These are phyloP conservation scores for Cryptococcus sp. DNA, from an alignment of 1,284 basidiomycete species.

Conservation along the genomic window DNA sequence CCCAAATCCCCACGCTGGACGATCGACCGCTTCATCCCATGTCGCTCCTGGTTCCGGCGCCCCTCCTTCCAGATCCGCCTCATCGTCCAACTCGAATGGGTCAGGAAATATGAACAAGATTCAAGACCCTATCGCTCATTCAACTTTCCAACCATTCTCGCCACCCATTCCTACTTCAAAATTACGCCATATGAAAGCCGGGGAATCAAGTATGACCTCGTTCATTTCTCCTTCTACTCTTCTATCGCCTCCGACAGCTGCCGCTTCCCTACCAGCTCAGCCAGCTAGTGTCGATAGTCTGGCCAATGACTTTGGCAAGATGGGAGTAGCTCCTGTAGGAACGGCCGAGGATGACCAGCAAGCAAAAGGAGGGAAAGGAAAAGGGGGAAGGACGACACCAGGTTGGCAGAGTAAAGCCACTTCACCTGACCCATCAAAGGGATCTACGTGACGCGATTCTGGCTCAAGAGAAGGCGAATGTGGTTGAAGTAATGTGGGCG, in stretches of 20 bases:
- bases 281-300: conserved; percentile 15
- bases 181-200: background rate
- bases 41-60: background rate
- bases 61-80: conserved; percentile 13
- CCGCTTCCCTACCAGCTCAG: conserved; percentile 6
- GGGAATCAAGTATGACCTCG: conserved; percentile 5
- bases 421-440: too few species aligned
- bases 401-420: background rate
- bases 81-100: too few species aligned
- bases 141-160: conserved; percentile 3
- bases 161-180: background rate
- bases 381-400: background rate
- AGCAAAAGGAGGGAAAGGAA: too few species aligned
- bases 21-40: background rate
- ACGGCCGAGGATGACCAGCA: conserved; percentile 6
- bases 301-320: conserved; percentile 22
- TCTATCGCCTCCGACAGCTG: conserved; percentile 26
- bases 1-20: background rate
- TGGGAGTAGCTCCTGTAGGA: conserved; percentile 19
- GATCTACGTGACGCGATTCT: too few species aligned
- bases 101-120: background rate
- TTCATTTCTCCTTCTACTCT: conserved; percentile 42
- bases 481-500: too few species aligned
- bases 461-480: too few species aligned
- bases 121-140: conserved; percentile 2